These are phyloP conservation scores for Clonostachys sp. DNA, from an alignment of 2,329 filamentous ascomycete genomes.

Conservation along the genomic window DNA sequence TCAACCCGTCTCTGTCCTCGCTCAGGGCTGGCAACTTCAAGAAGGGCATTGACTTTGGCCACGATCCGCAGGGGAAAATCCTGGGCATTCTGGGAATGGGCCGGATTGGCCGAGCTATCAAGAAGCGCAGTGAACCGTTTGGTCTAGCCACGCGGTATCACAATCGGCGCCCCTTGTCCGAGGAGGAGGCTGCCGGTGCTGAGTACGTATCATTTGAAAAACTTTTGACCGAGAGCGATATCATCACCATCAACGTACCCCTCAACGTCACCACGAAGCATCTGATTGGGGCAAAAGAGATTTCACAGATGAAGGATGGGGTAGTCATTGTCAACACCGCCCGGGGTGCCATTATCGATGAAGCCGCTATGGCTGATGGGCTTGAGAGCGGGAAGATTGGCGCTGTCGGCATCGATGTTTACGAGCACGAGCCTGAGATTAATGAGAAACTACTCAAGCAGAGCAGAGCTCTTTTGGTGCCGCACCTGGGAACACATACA, in stretches of 20 bases:
- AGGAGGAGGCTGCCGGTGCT: slow-evolving; percentile 19
- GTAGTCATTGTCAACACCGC: slow-evolving; percentile 65
- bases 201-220: slow-evolving; percentile 11
- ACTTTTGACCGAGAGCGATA: slow-evolving; percentile 41
- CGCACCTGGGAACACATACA: slow-evolving; percentile 7
- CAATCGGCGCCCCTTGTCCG: slow-evolving; percentile 20
- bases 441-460: slow-evolving; percentile 3
- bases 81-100: slow-evolving; percentile 46
- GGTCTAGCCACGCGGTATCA: slow-evolving; percentile 37
- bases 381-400: slow-evolving; percentile 57
- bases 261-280: slow-evolving; percentile 55
- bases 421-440: slow-evolving; percentile 59
- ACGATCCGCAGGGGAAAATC: slow-evolving; percentile 34
- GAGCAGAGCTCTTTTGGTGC: slow-evolving; percentile 4
- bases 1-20: slow-evolving; percentile 51
- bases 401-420: slow-evolving; percentile 65
- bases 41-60: background rate
- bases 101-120: slow-evolving; percentile 35
- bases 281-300: slow-evolving; percentile 52
- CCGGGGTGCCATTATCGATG: slow-evolving; percentile 67
- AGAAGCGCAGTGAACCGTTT: slow-evolving; percentile 25
- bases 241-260: slow-evolving; percentile 63
- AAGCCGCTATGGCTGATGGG: slow-evolving; percentile 63
- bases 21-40: slow-evolving; percentile 46
- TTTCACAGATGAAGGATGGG: slow-evolving; percentile 66